Evolutionary conservation across 345 rosid species (phyloP), one percentile per base, ranked within the genome.

Genomic region (Eutrema heterophyllum): DNA sequence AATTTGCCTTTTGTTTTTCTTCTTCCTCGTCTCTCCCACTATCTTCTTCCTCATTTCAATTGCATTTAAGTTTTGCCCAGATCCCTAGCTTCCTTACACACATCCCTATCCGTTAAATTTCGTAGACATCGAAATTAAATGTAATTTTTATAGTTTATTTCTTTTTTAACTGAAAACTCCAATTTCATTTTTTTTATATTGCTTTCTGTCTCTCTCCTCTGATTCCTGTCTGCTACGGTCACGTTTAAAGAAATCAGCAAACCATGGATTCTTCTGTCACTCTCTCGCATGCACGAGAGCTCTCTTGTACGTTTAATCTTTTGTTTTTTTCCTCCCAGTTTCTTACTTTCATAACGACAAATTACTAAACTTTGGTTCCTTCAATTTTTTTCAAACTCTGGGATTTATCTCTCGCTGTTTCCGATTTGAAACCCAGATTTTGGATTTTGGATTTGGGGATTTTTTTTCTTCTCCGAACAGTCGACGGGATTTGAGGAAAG

Each of bases 251-350:
- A 76, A 75, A 62, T 69, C 66, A 69, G 79, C 76, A 62, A 72
- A 65, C 72, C 44, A 60, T 76, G 77, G 78, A 33, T 72, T 68
- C 70, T 44, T 57, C 64, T 64, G 55, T 68, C 68, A 75, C 76
- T 55, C 72, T 78, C 77, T 72, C 73, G 72, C 81, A 78, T 78
- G 81, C 81, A 78, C 81, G 57, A 78, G 68, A 53, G 13, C 52
- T 71, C 57, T 67, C 58, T 16, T 63, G 44, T 58, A 35, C 71
- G 68, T 57, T 71, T 70, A 0, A 1, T 27, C 46, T 9, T 51
- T 70, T 70, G 46, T 56, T 48, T 59, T 15, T 12, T 50, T 24
- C 67, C 53, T 59, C 63, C 18, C 67, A n/a, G 1, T 36, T 18
- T 32, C 36, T 2, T 8, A 13, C 48, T 9, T 12, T 62, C 27